Evolutionary conservation across 345 rosid genomes (phyloP).

Genomic region (Tarenaya hassleriana): DNA sequence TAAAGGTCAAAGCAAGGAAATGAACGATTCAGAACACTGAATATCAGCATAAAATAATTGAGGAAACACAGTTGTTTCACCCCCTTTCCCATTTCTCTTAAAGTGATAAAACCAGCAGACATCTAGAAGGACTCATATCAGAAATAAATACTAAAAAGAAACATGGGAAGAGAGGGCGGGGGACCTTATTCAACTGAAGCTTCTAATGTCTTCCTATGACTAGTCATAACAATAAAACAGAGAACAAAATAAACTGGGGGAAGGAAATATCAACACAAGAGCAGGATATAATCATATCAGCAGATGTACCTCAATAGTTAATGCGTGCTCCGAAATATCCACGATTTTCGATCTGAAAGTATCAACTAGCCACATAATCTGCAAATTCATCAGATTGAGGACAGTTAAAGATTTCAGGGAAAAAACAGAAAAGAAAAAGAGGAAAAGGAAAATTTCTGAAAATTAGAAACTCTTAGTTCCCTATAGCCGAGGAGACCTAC

Average conservation of each 20-base stretch:
- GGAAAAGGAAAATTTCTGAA: background rate
- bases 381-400: conserved; percentile 23
- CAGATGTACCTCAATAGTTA: conserved; percentile 70
- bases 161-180: too few relatives aligned
- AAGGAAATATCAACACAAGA: conserved; percentile 1
- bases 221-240: conserved; percentile 10
- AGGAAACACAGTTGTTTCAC: background rate
- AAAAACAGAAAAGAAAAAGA: conserved; percentile 15
- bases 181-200: too few relatives aligned
- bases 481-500: conserved; percentile 32
- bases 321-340: conserved; percentile 62
- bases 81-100: background rate
- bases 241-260: background rate
- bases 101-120: conserved; percentile 1
- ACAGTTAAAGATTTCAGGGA: conserved; percentile 3
- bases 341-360: conserved; percentile 84
- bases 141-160: too few relatives aligned
- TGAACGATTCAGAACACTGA: conserved; percentile 11
- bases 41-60: conserved; percentile 1
- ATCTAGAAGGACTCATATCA: conserved; percentile 1
- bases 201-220: conserved; percentile 6
- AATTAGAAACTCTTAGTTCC: conserved; percentile 11
- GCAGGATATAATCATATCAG: conserved; percentile 15
- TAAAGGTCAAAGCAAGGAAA: background rate
- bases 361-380: conserved; percentile 92